phyloP scores from a whole-genome alignment of 495 filamentous ascomycete species.

The Durotheca rogersii region DNA sequence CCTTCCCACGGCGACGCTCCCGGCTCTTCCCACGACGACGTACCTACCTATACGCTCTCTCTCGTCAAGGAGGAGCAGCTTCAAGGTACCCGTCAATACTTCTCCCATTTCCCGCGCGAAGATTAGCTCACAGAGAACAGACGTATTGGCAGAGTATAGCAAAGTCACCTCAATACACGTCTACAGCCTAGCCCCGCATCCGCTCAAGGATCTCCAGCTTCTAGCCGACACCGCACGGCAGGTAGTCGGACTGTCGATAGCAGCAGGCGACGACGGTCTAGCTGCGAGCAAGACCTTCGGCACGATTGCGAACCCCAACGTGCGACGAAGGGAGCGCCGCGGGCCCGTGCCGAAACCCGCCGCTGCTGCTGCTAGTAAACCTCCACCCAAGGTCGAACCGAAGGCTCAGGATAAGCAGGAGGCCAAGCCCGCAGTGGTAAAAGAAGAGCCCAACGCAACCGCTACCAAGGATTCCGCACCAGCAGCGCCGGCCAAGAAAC shows the following conservation, averaged over 20 bases:
- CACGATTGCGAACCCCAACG: constrained; percentile 40
- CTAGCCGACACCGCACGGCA: constrained; percentile 71
- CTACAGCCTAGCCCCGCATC: constrained; percentile 76
- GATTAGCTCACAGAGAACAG: constrained; percentile 45
- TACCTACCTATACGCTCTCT: constrained; percentile 59
- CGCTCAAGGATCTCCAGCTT: constrained; percentile 72
- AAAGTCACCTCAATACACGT: constrained; percentile 76
- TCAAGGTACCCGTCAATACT: constrained; percentile 53
- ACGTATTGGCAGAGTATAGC: constrained; percentile 65
- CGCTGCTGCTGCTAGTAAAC: constrained; percentile 15
- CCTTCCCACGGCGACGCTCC: constrained; percentile 30
- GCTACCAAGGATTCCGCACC: constrained; percentile 31
- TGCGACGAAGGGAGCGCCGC: constrained; percentile 43
- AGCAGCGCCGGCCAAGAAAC: constrained; percentile 43
- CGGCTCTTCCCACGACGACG: constrained; percentile 38
- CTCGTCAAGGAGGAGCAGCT: constrained; percentile 79
- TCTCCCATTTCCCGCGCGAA: background rate
- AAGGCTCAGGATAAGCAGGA: constrained; percentile 24
- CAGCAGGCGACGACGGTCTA: constrained; percentile 13
- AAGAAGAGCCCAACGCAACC: constrained; percentile 40
- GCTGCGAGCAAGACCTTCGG: constrained; percentile 23
- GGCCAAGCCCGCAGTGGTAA: constrained; percentile 29
- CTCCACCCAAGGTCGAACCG: constrained; percentile 17
- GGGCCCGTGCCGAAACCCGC: constrained; percentile 23
- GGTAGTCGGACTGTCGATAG: constrained; percentile 48